Base-by-base conservation (phyloP, 116 monocot species). In the Dioscorea cayenensis region DNA sequence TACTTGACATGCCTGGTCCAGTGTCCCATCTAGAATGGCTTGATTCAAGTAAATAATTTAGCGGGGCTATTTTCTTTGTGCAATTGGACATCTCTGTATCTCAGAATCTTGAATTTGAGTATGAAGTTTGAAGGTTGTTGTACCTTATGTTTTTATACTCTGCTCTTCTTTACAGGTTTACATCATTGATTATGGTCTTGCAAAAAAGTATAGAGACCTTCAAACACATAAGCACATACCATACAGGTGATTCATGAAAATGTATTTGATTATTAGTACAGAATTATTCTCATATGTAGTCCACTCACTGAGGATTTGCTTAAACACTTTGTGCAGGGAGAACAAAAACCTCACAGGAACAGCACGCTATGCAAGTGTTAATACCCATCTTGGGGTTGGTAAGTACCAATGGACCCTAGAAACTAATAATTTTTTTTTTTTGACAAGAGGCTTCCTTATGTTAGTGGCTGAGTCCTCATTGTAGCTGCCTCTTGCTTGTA, bases 301-400 rank as follows among this genome's bases (percentile, higher is more conserved):
- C 6, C 28, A 22, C 52, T 66, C 2, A 23, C 63, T 28, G 14
- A 69, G 22, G 20, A 32, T 63, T 6, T 55, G n/a, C 17, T 52
- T 51, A 27, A 52, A 12, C 7, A 48, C 50, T 67, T 21, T 36
- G 21, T n/a, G 49, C 72, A 89, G 89, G 75, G 89, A 89, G 77
- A 89, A 89, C 72, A 89, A 89, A 63, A 89, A 89, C 35, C 77
- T 89, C 4, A 89, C 89, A 13, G 89, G 89, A 55, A 89, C 89
- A 52, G 89, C 89, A 72, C 80, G 89, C 6, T 89, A 89, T 80
- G 89, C 89, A 70, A 89, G 89, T 82, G 79, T 89, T 32, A 89
- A 89, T 72, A 89, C 89, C 64, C 89, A 89, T 69, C 82, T 89
- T 51, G 89, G 89, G 75, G 73, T 89, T 83, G 89, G 89, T 89